Conservation (phyloP, 2,329 filamentous ascomycete genomes). For the Rhexocercosporidium sp. region DNA sequence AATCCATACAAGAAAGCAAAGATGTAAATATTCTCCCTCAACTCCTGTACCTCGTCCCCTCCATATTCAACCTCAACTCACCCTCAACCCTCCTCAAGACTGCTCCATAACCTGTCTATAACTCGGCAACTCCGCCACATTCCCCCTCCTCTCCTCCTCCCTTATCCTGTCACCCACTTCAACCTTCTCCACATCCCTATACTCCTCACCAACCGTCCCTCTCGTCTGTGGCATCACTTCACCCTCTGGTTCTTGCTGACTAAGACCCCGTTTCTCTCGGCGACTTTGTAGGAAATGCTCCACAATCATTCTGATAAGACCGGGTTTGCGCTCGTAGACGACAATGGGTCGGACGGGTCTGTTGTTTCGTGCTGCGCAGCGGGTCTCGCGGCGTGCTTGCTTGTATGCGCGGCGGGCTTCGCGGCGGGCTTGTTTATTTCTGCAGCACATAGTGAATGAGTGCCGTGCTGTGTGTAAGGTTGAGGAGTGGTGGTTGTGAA, state of each 20-base stretch:
- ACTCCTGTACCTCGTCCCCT: too few species aligned
- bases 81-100: neutral
- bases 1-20: too few species aligned
- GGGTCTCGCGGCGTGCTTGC: neutral
- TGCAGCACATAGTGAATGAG: slow-evolving; percentile 12
- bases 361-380: neutral
- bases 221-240: slow-evolving; percentile 1
- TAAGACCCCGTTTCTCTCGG: neutral
- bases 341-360: neutral
- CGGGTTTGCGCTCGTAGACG: slow-evolving; percentile 7
- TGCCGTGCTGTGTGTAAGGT: neutral
- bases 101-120: slow-evolving; percentile 19
- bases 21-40: too few species aligned
- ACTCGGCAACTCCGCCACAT: slow-evolving; percentile 9
- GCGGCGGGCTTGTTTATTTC: slow-evolving; percentile 3
- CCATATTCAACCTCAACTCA: too few species aligned
- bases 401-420: slow-evolving; percentile 2
- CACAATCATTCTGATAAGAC: slow-evolving; percentile 8
- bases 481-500: neutral
- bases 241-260: neutral
- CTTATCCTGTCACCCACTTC: neutral
- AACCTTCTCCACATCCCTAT: neutral
- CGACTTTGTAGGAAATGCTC: slow-evolving; percentile 13
- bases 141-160: neutral
- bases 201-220: neutral